Percentiles rank a stretch among this genome's conserved stretches.
These are phyloP conservation scores for Conoideocrella luteorostrata DNA, from an alignment of 2,329 filamentous ascomycete genomes.

Conservation along the genomic window DNA sequence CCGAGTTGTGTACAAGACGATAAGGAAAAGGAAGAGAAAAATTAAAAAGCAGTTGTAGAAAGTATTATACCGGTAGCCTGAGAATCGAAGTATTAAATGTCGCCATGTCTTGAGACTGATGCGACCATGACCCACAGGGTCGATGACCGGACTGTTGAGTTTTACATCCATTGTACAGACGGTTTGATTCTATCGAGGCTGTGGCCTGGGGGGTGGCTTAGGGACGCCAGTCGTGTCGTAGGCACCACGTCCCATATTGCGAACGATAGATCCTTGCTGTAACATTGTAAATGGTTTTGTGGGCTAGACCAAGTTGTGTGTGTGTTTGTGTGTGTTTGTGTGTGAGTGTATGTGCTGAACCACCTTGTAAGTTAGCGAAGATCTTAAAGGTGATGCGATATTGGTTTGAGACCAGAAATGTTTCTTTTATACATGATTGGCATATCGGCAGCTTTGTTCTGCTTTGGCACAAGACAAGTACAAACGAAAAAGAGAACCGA, in stretches of 20 bases:
- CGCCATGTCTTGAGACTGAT: neutral
- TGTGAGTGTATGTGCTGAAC: no score
- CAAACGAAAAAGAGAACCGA: neutral
- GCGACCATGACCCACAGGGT: neutral
- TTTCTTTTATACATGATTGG: constrained; percentile 3
- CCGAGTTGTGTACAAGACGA: constrained; percentile 27
- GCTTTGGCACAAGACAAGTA: no score
- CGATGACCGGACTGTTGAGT: neutral
- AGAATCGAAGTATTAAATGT: neutral
- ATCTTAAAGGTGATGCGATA: neutral
- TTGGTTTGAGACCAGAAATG: no score
- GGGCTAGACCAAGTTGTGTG: constrained; percentile 3
- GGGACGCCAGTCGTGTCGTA: constrained; percentile 45
- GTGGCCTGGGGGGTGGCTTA: constrained; percentile 39
- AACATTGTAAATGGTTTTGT: constrained; percentile 26
- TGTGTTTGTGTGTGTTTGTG: no score
- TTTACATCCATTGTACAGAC: no score
- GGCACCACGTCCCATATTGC: constrained; percentile 45
- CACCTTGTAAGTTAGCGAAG: constrained; percentile 1
- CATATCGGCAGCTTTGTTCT: no score
- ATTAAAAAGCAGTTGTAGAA: constrained; percentile 13
- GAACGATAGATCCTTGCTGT: constrained; percentile 24
- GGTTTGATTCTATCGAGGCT: constrained; percentile 24
- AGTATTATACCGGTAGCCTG: constrained; percentile 20
- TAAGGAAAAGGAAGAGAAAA: constrained; percentile 16